Conservation (phyloP, 2,329 filamentous ascomycete species). For the Pseudogymnoascus sp. region DNA sequence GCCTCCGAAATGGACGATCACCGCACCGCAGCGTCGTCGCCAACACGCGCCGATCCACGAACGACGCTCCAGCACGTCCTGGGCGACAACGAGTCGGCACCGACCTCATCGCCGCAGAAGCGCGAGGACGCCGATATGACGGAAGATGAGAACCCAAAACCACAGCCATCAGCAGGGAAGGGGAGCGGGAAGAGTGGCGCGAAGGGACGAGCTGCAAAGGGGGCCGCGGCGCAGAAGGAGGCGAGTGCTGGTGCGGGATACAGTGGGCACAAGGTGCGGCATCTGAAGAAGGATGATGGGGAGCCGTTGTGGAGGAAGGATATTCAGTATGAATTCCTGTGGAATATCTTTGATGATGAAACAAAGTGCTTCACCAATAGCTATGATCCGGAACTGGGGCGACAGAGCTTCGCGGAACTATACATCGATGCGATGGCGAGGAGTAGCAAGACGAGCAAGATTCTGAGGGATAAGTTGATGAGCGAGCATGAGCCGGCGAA, state of each 20-base stretch:
- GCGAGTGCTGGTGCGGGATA: constrained; percentile 18
- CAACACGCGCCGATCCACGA: constrained; percentile 22
- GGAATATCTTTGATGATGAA: constrained; percentile 69
- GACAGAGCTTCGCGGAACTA: constrained; percentile 82
- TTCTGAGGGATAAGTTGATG: constrained; percentile 90
- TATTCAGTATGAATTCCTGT: constrained; percentile 82
- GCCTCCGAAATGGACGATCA: constrained; percentile 26
- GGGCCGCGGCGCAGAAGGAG: constrained; percentile 8
- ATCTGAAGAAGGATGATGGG: constrained; percentile 82
- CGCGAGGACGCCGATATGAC: constrained; percentile 19
- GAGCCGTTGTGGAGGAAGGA: constrained; percentile 80
- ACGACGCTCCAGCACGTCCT: constrained; percentile 23
- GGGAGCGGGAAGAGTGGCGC: constrained; percentile 18
- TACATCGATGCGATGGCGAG: constrained; percentile 98
- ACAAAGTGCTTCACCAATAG: constrained; percentile 78
- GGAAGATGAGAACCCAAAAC: constrained; percentile 26
- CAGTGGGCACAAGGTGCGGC: constrained; percentile 56
- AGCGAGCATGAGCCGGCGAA: constrained; percentile 87
- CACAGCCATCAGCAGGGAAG: constrained; percentile 17
- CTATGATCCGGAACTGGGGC: constrained; percentile 58
- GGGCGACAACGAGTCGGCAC: constrained; percentile 19
- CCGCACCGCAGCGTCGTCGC: constrained; percentile 22
- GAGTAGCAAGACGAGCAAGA: constrained; percentile 98
- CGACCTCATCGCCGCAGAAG: constrained; percentile 17
- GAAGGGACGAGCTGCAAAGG: constrained; percentile 17